A percentile compares a stretch with the other conserved stretches of the same genome.
Evolutionary conservation across 2,329 filamentous ascomycete genomes (phyloP).

Genomic region (Aspergillus jensenii): DNA sequence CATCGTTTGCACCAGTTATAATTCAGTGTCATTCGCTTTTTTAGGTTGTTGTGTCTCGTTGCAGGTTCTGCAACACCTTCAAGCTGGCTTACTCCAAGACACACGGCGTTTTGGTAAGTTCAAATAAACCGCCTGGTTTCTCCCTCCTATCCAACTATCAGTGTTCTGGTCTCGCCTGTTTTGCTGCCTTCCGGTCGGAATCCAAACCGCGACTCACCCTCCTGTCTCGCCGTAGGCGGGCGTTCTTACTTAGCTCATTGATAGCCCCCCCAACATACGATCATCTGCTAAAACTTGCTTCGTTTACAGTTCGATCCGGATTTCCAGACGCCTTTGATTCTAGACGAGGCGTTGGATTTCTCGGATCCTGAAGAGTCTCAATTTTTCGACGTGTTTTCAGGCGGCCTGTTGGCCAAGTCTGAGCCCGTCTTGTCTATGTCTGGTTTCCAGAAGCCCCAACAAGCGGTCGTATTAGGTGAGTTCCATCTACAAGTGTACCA

Average conservation of each 20-base stretch:
- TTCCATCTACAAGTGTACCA: conserved; percentile 25
- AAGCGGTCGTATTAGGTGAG: conserved; percentile 80
- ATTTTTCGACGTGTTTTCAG: conserved; percentile 46
- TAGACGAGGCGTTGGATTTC: conserved; percentile 48
- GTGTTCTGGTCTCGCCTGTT: not conserved
- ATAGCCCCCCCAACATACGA: conserved; percentile 10
- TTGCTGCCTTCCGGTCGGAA: conserved; percentile 4
- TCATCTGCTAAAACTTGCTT: conserved; percentile 15
- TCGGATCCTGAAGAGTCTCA: conserved; percentile 47
- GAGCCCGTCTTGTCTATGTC: conserved; percentile 74
- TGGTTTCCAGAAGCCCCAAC: conserved; percentile 74
- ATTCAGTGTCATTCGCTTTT: conserved; percentile 50
- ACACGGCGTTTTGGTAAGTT: conserved; percentile 46
- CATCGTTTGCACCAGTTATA: conserved; percentile 39
- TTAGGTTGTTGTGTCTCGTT: conserved; percentile 41
- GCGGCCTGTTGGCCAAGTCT: conserved; percentile 55
- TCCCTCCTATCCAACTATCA: conserved; percentile 21
- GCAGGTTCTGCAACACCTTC: conserved; percentile 48
- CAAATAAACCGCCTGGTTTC: conserved; percentile 19
- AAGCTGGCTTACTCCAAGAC: conserved; percentile 51
- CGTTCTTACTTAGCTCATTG: not conserved
- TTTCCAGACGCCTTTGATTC: conserved; percentile 48
- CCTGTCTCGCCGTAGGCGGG: conserved; percentile 19
- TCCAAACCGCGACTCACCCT: conserved; percentile 17
- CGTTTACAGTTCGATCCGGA: conserved; percentile 40